These are phyloP conservation scores for Cyclotella atomus DNA, from an alignment of 108 stramenopile genomes.

Conservation along the genomic window DNA sequence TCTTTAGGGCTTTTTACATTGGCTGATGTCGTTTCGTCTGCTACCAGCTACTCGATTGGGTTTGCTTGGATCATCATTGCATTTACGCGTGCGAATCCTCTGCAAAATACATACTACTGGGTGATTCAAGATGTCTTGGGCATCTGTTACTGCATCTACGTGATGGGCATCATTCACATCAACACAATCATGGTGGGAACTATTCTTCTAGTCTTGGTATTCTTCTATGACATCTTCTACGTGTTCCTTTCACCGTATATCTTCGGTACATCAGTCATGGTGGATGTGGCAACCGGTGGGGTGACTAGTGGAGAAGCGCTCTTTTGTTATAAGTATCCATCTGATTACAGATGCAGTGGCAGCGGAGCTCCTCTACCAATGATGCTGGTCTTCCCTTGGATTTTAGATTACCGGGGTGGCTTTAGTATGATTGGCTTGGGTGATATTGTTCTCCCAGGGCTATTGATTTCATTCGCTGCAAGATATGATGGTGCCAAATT, in stretches of 20 bases:
- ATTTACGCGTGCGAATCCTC: slow-evolving; percentile 55
- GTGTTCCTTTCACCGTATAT: slow-evolving; percentile 86
- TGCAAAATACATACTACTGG: slow-evolving; percentile 76
- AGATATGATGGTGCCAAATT: slow-evolving; percentile 70
- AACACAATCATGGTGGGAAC: slow-evolving; percentile 83
- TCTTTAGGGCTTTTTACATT: background rate
- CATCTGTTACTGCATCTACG: slow-evolving; percentile 83
- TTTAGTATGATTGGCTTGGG: slow-evolving; percentile 89
- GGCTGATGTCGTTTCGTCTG: slow-evolving; percentile 48
- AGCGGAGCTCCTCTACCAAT: slow-evolving; percentile 87
- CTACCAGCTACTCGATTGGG: slow-evolving; percentile 48
- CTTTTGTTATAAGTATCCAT: slow-evolving; percentile 92
- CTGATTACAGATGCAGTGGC: slow-evolving; percentile 71
- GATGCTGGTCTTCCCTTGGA: slow-evolving; percentile 70
- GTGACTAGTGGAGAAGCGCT: slow-evolving; percentile 62
- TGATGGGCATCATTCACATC: slow-evolving; percentile 81
- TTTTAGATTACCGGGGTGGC: slow-evolving; percentile 83
- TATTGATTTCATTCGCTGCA: slow-evolving; percentile 68
- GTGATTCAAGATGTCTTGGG: slow-evolving; percentile 91
- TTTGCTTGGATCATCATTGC: slow-evolving; percentile 64
- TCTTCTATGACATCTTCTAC: slow-evolving; percentile 94
- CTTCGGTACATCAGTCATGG: slow-evolving; percentile 86
- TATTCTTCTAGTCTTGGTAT: slow-evolving; percentile 73
- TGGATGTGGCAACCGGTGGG: slow-evolving; percentile 82
- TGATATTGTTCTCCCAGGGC: slow-evolving; percentile 88